Evolutionary conservation across 1,284 basidiomycete genomes (phyloP).

Genomic region (Termitomyces sp.): DNA sequence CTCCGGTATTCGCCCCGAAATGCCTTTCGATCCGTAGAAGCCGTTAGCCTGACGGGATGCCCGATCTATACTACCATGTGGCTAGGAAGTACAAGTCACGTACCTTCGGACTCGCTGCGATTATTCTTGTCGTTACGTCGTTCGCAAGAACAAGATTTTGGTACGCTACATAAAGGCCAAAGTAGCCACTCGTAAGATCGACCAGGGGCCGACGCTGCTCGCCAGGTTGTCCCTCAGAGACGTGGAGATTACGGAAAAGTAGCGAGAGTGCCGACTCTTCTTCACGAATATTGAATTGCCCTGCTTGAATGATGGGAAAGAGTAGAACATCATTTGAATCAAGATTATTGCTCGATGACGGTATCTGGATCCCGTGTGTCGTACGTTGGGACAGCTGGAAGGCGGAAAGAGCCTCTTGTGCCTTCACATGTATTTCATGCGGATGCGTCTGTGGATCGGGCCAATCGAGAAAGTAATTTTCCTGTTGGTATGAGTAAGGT

Average conservation of each 20-base stretch:
- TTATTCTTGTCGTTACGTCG: conserved; percentile 66
- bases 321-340: conserved; percentile 40
- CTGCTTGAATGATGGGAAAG: conserved; percentile 82
- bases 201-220: conserved; percentile 36
- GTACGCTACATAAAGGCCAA: conserved; percentile 84
- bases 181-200: conserved; percentile 93
- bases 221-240: not conserved
- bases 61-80: not conserved
- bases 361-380: not conserved
- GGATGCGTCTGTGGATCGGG: conserved; percentile 50
- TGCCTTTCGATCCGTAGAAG: conserved; percentile 85
- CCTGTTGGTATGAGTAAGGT: conserved; percentile 26
- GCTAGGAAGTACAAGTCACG: conserved; percentile 15
- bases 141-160: conserved; percentile 62
- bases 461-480: conserved; percentile 51
- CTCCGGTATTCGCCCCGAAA: conserved; percentile 91
- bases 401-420: conserved; percentile 37
- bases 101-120: conserved; percentile 87
- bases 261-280: conserved; percentile 65
- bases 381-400: conserved; percentile 45
- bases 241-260: conserved; percentile 47
- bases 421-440: conserved; percentile 53
- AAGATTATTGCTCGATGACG: conserved; percentile 11
- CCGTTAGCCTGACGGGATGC: conserved; percentile 75
- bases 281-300: conserved; percentile 77